Evolutionary conservation across 2,329 filamentous ascomycete species (phyloP), one percentile per base, ranked within the genome.

Genomic region (Plectosphaerella cucumerina): DNA sequence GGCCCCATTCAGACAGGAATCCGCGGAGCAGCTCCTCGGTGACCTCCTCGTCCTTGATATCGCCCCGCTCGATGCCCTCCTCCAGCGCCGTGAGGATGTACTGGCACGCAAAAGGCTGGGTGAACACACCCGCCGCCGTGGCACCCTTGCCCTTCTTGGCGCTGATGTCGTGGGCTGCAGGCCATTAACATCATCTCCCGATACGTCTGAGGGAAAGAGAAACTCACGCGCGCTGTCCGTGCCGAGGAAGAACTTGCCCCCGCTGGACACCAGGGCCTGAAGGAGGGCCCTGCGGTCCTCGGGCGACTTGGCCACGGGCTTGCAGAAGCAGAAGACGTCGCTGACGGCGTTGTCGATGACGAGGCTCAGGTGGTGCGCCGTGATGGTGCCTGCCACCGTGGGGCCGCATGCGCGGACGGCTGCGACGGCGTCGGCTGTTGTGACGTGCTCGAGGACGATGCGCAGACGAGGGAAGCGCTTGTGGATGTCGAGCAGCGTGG

Each of bases 371-470:
- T 96, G 91, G 63, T 96, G 91, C 2, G 90, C 89, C 0, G 55
- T 57, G 17, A 57, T 57, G 14, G 55, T 56, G 26, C 53, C 77
- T 0, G 81, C 86, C 21, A 97, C 93, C 3, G 81, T 88, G 17
- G 85, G 80, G 0, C 90, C 90, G 62, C 90, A 95, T 14, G 81
- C 74, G 57, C 80, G 78, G 34, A 97, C 92, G 1, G 90, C 85
- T 56, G 87, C 82, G 5, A 96, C 76, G 0, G 91, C 92, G 1
- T 87, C 89, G 1, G 84, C 85, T 1, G 90, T 95, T 11, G 90
- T 92, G 75, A 90, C 95, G 72, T 97, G 92, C 73, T 97, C 89
- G 44, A 94, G 68, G 41, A 86, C 71, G 50, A 81, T 79, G 37
- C 78, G 80, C 41, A 95, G 75, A 18, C 78, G 75, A 1, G 93